Base-by-base conservation (phyloP, 495 filamentous ascomycete species). In the Neurospora sp. region DNA sequence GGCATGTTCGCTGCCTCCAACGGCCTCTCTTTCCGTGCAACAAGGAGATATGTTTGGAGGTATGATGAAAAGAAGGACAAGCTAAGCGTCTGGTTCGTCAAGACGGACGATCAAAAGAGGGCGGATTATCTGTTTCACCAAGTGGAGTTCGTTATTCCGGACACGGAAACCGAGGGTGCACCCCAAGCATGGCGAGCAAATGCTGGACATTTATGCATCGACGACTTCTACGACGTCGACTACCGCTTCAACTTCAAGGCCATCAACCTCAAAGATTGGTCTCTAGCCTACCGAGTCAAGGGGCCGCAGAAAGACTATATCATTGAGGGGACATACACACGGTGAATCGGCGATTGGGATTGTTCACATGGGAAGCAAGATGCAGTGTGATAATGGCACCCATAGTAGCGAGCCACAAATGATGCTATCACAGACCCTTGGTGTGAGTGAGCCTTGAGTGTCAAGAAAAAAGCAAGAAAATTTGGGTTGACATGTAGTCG, bases 281-380 rank as follows among this genome's bases (percentile, higher is more conserved):
- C 79, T 73, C 78, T 90, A 40, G 83, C 81, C 74, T 91, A 92
- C 77, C 83, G 78, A 31, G 90, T 92, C 53, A 87, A 83, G 68
- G 91, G 90, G 1, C 91, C 90, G 40, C 85, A 87, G 74, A 92
- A 92, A 79, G 88, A 92, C 77, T 93, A 92, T 79, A 85, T 78
- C 1, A 87, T 88, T 48, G 79, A 85, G 70, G 87, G 84, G 8
- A 73, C 78, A 0, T 90, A 89, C 73, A 82, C 72, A 40, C 77
- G 83, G 69, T 79, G 69, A 74, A 72, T 59, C 7, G 37, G 61
- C 37, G 40, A 44, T 35, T 71, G 10, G 27, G 40, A 48, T 12
- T 65, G 53, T 27, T 61, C 27, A 37, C 53, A 35, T 65, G 7
- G 53, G 31, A 37, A 35, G 22, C 27, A 18, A 35, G 27, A 35